phyloP scores from a whole-genome alignment of 2,329 filamentous ascomycete species.

The Aspergillus sp. region DNA sequence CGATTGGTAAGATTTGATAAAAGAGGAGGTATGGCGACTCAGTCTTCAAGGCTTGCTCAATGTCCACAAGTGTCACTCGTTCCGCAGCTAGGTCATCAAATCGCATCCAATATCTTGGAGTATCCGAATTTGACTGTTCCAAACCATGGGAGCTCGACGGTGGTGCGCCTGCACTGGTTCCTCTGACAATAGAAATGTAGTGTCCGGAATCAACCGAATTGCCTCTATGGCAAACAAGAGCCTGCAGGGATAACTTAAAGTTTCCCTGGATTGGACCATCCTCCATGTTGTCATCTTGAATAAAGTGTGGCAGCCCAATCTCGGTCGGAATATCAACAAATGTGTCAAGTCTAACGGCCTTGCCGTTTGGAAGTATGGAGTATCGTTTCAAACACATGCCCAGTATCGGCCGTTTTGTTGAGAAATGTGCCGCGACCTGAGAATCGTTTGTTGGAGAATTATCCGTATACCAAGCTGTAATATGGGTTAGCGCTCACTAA shows the following conservation, averaged over 20 bases:
- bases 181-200: conserved; percentile 82
- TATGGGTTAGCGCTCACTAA: conserved; percentile 31
- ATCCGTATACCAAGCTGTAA: conserved; percentile 78
- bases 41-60: conserved; percentile 73
- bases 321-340: conserved; percentile 90
- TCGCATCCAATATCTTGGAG: conserved; percentile 78
- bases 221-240: conserved; percentile 88
- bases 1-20: conserved; percentile 88
- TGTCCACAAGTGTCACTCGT: conserved; percentile 73
- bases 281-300: conserved; percentile 72
- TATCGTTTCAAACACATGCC: conserved; percentile 94
- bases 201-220: conserved; percentile 84
- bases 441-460: conserved; percentile 65
- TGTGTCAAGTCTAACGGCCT: conserved; percentile 71
- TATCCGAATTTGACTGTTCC: conserved; percentile 52
- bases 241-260: conserved; percentile 89
- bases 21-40: conserved; percentile 94
- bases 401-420: conserved; percentile 76
- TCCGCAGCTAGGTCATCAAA: conserved; percentile 83
- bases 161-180: conserved; percentile 52
- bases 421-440: conserved; percentile 87
- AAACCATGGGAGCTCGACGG: conserved; percentile 27
- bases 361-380: conserved; percentile 67
- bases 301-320: conserved; percentile 81
- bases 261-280: conserved; percentile 74